phyloP scores from a whole-genome alignment of 2,329 filamentous ascomycete species.

The Leptographium procerum region DNA sequence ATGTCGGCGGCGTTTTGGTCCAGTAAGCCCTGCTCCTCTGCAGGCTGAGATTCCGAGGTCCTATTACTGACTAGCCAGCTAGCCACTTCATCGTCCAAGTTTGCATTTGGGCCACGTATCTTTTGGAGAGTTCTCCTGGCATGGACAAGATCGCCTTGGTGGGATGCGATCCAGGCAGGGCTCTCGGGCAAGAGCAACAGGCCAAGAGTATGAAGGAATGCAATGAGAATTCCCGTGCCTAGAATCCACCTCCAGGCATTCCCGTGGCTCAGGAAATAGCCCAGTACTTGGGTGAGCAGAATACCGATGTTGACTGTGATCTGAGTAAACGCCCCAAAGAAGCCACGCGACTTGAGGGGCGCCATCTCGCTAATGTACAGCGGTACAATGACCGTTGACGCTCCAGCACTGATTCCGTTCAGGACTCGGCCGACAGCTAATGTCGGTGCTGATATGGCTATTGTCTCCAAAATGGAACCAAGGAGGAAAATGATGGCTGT shows the following conservation, averaged over 20 bases:
- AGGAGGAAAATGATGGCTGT: constrained; percentile 65
- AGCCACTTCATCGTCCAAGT: constrained; percentile 64
- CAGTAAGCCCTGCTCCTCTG: constrained; percentile 63
- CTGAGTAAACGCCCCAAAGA: constrained; percentile 80
- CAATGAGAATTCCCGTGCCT: constrained; percentile 58
- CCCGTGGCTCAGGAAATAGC: constrained; percentile 75
- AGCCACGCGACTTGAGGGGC: constrained; percentile 59
- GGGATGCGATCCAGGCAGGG: constrained; percentile 69
- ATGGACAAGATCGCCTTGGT: constrained; percentile 43
- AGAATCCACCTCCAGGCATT: constrained; percentile 77
- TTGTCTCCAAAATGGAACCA: constrained; percentile 65
- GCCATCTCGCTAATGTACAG: constrained; percentile 91
- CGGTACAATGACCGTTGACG: constrained; percentile 83
- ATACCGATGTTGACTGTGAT: constrained; percentile 92
- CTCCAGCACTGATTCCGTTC: constrained; percentile 74
- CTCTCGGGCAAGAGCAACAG: constrained; percentile 76
- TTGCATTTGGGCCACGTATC: constrained; percentile 57
- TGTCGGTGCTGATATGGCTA: constrained; percentile 54
- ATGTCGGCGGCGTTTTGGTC: constrained; percentile 19
- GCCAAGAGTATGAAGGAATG: constrained; percentile 53
- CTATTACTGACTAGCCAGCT: constrained; percentile 42
- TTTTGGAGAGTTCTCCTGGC: constrained; percentile 61
- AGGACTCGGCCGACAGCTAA: constrained; percentile 67
- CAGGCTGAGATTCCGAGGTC: constrained; percentile 21
- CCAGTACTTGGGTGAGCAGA: constrained; percentile 67